A percentile compares a stretch with the other conserved stretches of the same genome.
Conservation (phyloP, 371 early-diverging fungal species). For the Cokeromyces recurvatus region DNA sequence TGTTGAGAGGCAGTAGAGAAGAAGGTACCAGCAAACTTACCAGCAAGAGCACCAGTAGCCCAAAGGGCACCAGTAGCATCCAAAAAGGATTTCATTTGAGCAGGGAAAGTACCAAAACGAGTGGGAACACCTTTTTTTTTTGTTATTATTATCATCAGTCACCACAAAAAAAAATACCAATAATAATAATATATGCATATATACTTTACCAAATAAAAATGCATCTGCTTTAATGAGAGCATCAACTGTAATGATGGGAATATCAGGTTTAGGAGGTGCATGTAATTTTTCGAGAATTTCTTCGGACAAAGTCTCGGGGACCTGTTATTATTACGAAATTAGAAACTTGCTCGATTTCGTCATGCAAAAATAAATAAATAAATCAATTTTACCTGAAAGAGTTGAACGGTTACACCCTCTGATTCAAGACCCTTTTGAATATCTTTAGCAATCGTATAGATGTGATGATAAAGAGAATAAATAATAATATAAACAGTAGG, state of each 20-base stretch:
- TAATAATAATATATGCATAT: not conserved
- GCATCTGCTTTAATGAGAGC: slow-evolving; percentile 71
- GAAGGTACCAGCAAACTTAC: slow-evolving; percentile 77
- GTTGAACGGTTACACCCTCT: slow-evolving; percentile 53
- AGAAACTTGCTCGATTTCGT: no score
- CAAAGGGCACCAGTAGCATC: slow-evolving; percentile 76
- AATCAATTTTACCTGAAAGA: slow-evolving; percentile 45
- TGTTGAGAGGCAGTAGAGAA: slow-evolving; percentile 69
- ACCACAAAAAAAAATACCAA: no score
- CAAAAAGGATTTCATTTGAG: slow-evolving; percentile 69
- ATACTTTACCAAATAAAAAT: slow-evolving; percentile 71
- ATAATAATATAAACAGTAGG: slow-evolving; percentile 37
- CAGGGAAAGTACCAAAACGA: slow-evolving; percentile 66
- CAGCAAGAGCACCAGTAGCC: slow-evolving; percentile 58
- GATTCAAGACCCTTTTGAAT: slow-evolving; percentile 59
- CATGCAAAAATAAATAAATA: not conserved
- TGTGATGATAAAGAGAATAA: slow-evolving; percentile 55
- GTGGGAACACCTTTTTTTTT: slow-evolving; percentile 49
- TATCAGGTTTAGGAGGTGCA: slow-evolving; percentile 54
- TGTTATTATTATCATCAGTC: no score
- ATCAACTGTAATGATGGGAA: slow-evolving; percentile 61
- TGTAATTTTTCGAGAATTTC: slow-evolving; percentile 68
- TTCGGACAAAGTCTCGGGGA: slow-evolving; percentile 61
- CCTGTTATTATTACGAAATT: no score
- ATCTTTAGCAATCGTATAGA: slow-evolving; percentile 49